These are phyloP conservation scores for Plasmopara halstedii DNA, from an alignment of 352 stramenopile species.

Conservation along the genomic window DNA sequence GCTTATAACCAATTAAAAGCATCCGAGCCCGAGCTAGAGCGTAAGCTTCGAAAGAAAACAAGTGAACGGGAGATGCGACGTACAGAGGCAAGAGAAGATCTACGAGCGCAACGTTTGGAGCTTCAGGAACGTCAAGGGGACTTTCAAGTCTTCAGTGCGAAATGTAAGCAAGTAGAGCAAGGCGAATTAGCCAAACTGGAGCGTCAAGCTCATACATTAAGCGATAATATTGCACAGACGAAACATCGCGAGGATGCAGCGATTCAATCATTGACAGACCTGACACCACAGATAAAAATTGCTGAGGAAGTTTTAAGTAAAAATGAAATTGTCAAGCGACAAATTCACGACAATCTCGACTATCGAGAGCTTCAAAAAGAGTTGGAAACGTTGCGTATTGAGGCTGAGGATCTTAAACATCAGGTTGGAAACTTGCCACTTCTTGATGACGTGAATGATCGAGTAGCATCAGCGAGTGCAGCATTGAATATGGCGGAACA, in stretches of 20 bases:
- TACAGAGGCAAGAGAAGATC: conserved; percentile 14
- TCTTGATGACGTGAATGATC: conserved; percentile 39
- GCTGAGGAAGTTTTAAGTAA: conserved; percentile 32
- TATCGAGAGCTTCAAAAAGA: conserved; percentile 51
- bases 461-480: conserved; percentile 27
- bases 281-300: conserved; percentile 41
- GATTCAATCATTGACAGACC: conserved; percentile 30
- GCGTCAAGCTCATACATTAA: conserved; percentile 32
- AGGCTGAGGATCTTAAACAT: conserved; percentile 28
- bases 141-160: conserved; percentile 34
- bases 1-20: conserved; percentile 27
- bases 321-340: conserved; percentile 52
- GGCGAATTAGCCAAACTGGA: conserved; percentile 35
- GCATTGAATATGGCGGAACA: conserved; percentile 25
- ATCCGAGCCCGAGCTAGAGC: conserved; percentile 32
- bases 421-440: conserved; percentile 49
- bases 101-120: conserved; percentile 26
- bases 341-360: conserved; percentile 76
- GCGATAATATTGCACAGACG: conserved; percentile 30
- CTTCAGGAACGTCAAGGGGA: conserved; percentile 39
- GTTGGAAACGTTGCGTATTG: conserved; percentile 25
- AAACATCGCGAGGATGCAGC: conserved; percentile 35
- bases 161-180: conserved; percentile 31
- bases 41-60: conserved; percentile 35
- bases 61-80: conserved; percentile 32